phyloP scores from a whole-genome alignment of 1,284 basidiomycete genomes.

The Porphyrellus sp. region DNA sequence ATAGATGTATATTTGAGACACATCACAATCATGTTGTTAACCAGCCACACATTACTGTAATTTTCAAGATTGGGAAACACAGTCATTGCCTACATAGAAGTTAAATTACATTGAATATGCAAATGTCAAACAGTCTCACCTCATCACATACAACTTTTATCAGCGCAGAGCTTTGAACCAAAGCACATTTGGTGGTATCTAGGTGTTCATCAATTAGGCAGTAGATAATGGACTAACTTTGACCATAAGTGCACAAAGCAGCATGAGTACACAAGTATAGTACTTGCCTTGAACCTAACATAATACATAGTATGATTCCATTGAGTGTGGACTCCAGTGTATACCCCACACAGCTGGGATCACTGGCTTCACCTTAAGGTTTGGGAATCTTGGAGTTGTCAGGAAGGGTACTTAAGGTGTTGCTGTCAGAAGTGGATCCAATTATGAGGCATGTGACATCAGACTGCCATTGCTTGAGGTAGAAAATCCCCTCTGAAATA shows the following conservation, averaged over 20 bases:
- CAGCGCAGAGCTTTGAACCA: not conserved
- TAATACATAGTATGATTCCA: not conserved
- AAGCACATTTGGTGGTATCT: not conserved
- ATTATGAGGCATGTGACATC: not conserved
- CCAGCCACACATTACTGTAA: not conserved
- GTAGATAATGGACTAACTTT: not conserved
- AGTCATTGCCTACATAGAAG: not conserved
- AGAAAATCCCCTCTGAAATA: not conserved
- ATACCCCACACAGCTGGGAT: not conserved
- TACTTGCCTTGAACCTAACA: not conserved
- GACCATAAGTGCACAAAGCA: not conserved
- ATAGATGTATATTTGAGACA: conserved; percentile 7
- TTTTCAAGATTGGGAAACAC: not conserved
- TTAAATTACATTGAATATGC: not conserved
- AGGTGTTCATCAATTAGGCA: not conserved
- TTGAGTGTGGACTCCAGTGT: not conserved
- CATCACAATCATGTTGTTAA: conserved; percentile 5
- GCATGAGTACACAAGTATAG: not conserved
- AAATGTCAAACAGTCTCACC: not conserved
- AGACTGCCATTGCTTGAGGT: not conserved
- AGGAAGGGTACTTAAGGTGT: not conserved
- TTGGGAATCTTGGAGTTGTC: not conserved
- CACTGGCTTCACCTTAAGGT: not conserved
- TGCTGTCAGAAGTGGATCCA: not conserved
- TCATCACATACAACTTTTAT: not conserved